Conservation (phyloP, 495 filamentous ascomycete genomes). For the Podospora bellae-mahoneyi region DNA sequence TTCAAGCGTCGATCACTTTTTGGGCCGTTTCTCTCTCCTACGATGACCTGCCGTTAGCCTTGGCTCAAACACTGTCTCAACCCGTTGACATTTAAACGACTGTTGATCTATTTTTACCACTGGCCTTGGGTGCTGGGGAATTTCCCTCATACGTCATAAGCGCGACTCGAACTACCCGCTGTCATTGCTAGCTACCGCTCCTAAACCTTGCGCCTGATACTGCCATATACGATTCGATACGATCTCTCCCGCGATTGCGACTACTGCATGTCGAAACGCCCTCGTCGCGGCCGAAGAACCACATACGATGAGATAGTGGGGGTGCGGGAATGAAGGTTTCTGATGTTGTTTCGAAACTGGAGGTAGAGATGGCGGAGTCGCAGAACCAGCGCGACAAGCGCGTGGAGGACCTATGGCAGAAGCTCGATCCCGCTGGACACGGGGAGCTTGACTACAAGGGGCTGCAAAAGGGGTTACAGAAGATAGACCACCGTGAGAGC, state of each 20-base stretch:
- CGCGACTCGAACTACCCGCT: constrained; percentile 6
- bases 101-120: constrained; percentile 11
- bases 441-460: constrained; percentile 79
- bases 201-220: neutral
- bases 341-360: constrained; percentile 42
- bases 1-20: neutral
- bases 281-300: neutral
- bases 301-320: constrained; percentile 25
- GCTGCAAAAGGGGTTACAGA: constrained; percentile 76
- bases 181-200: neutral
- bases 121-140: constrained; percentile 12
- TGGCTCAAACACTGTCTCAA: neutral
- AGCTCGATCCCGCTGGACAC: constrained; percentile 69
- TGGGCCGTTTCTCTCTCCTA: neutral
- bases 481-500: constrained; percentile 87
- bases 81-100: neutral
- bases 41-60: constrained; percentile 17
- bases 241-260: neutral
- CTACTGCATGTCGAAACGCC: neutral
- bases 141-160: constrained; percentile 28
- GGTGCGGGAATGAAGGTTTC: constrained; percentile 39
- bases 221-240: neutral
- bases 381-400: constrained; percentile 71
- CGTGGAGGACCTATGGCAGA: constrained; percentile 74
- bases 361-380: constrained; percentile 55